Evolutionary conservation across 192 early-diverging fungal species (phyloP).

Genomic region (Geranomyces variabilis): DNA sequence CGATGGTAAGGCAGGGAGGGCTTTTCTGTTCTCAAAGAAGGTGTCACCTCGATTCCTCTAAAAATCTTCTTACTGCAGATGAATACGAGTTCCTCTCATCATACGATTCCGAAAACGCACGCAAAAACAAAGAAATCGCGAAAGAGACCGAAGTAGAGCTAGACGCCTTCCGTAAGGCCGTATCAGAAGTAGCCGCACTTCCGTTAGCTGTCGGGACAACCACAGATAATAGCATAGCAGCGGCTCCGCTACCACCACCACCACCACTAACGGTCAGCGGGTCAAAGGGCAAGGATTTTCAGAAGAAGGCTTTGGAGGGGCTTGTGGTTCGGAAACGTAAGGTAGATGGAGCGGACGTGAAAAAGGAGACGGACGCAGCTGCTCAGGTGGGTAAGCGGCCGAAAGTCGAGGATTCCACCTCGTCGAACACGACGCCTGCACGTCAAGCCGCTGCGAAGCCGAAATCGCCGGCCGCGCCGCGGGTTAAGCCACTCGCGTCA

Average conservation of each 20-base stretch:
- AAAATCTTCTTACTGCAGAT: conserved; percentile 4
- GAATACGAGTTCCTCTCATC: conserved; percentile 23
- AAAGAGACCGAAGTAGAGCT: conserved; percentile 16
- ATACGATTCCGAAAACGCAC: conserved; percentile 19
- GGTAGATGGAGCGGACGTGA: not conserved
- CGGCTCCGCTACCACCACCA: not conserved
- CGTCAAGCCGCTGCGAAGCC: too few relatives aligned
- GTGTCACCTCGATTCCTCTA: not conserved
- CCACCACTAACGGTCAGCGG: not conserved
- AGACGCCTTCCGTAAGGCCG: conserved; percentile 27
- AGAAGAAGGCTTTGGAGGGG: conserved; percentile 18
- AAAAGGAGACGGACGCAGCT: not conserved
- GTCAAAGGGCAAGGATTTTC: conserved; percentile 15
- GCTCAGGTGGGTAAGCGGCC: not conserved
- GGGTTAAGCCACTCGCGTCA: not conserved
- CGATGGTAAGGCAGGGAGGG: conserved; percentile 23
- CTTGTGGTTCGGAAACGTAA: conserved; percentile 21
- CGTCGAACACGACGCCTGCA: too few relatives aligned
- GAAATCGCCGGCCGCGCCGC: not conserved
- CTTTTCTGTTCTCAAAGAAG: not conserved
- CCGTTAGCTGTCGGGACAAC: not conserved
- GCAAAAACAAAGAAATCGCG: conserved; percentile 18
- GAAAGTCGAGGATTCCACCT: not conserved
- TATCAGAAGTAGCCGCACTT: not conserved
- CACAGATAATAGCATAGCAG: not conserved